Percentiles rank a stretch among this genome's conserved stretches.
phyloP scores from a whole-genome alignment of 345 rosid genomes.

The Sonneratia alba region DNA sequence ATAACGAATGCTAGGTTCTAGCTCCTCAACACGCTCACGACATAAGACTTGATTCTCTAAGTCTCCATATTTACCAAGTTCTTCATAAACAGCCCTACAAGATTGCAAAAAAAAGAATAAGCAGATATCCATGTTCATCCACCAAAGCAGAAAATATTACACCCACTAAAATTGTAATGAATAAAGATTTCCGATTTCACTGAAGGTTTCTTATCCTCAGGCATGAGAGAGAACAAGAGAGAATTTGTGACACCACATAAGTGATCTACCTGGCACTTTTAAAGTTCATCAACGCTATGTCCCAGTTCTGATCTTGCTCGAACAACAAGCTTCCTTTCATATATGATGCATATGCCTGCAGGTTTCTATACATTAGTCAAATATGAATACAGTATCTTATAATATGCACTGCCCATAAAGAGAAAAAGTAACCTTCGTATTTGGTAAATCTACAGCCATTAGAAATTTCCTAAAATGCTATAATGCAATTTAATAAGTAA shows the following conservation, averaged over 20 bases:
- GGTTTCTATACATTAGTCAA: conserved; percentile 6
- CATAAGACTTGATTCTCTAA: conserved; percentile 92
- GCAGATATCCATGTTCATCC: background rate
- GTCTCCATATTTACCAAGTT: conserved; percentile 96
- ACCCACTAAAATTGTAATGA: background rate
- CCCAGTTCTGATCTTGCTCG: conserved; percentile 96
- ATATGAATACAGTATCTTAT: background rate
- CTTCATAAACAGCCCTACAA: conserved; percentile 88
- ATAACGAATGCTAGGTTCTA: conserved; percentile 86
- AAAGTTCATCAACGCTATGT: conserved; percentile 76
- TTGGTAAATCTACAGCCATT: background rate
- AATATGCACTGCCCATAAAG: conserved; percentile 2
- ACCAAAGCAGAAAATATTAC: background rate
- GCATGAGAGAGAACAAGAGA: background rate
- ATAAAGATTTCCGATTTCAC: background rate
- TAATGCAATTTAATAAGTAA: background rate
- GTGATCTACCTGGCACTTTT: conserved; percentile 78
- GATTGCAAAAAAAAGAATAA: conserved; percentile 2
- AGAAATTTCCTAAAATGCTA: background rate
- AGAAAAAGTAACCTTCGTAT: background rate
- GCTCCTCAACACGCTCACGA: conserved; percentile 93
- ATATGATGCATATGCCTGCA: conserved; percentile 95
- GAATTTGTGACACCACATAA: background rate
- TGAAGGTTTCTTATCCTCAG: background rate
- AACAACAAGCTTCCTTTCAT: conserved; percentile 92